phyloP scores from a whole-genome alignment of 352 stramenopile species.

The Globisporangium iwayamae region DNA sequence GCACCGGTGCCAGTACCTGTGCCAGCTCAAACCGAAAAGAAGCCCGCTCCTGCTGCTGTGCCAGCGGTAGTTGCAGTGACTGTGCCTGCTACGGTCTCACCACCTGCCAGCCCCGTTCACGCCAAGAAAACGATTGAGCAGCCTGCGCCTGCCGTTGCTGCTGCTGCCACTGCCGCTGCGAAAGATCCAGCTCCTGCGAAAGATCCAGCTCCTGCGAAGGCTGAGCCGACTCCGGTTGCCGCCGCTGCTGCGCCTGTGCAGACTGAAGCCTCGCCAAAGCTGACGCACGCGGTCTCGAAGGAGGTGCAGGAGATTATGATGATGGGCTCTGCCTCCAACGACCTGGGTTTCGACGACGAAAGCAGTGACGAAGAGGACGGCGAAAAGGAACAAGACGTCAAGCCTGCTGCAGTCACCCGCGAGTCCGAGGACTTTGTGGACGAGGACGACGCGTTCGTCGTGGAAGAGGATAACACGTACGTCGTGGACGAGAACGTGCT shows the following conservation, averaged over 20 bases:
- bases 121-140: conserved; percentile 5
- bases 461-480: conserved; percentile 12
- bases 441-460: conserved; percentile 16
- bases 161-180: not conserved
- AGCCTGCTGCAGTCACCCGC: not conserved
- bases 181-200: not conserved
- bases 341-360: conserved; percentile 45
- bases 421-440: conserved; percentile 12
- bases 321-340: conserved; percentile 39
- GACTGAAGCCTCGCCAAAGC: not conserved
- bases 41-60: conserved; percentile 2
- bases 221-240: not conserved
- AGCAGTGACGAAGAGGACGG: conserved; percentile 22
- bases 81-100: not conserved
- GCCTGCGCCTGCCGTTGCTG: not conserved
- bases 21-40: conserved; percentile 1
- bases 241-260: not conserved
- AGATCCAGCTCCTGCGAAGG: not conserved
- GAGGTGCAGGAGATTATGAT: conserved; percentile 25
- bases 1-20: conserved; percentile 13
- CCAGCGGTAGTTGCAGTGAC: not conserved
- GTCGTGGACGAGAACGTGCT: conserved; percentile 14
- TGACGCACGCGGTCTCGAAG: conserved; percentile 14
- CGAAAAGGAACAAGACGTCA: conserved; percentile 5
- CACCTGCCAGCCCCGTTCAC: conserved; percentile 3